phyloP scores from a whole-genome alignment of 306 rosid genomes.

The Prunus salicina region DNA sequence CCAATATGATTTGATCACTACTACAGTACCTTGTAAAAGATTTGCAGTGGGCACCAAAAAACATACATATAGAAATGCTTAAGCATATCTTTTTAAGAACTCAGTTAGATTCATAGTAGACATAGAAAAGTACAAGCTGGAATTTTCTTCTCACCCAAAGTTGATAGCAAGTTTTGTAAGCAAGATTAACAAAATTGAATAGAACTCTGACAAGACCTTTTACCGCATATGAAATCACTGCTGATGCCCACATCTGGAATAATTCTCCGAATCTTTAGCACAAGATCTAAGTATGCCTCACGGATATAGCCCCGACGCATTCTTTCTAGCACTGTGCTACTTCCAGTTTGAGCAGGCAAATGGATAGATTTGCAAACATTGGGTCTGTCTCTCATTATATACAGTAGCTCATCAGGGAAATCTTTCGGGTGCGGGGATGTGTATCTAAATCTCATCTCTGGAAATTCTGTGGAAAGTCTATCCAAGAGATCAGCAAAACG shows the following conservation, averaged over 20 bases:
- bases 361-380: slow-evolving; percentile 81
- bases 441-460: slow-evolving; percentile 97
- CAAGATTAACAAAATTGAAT: background rate
- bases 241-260: slow-evolving; percentile 90
- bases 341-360: slow-evolving; percentile 92
- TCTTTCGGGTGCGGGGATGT: slow-evolving; percentile 99
- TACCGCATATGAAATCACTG: slow-evolving; percentile 95
- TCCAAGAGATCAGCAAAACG: slow-evolving; percentile 91
- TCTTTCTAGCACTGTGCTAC: slow-evolving; percentile 69
- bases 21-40: background rate
- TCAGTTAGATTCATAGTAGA: background rate
- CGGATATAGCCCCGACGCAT: slow-evolving; percentile 97
- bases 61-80: background rate
- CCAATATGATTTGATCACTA: background rate
- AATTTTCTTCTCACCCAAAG: background rate
- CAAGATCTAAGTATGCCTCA: slow-evolving; percentile 89
- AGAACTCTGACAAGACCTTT: slow-evolving; percentile 11
- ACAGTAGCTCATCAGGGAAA: slow-evolving; percentile 82
- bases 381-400: slow-evolving; percentile 84
- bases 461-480: slow-evolving; percentile 74
- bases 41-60: background rate
- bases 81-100: background rate
- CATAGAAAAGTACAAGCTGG: background rate
- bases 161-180: background rate
- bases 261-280: slow-evolving; percentile 65